Base-by-base conservation (phyloP, 805 yeast species). In the Metschnikowia reukaufii region DNA sequence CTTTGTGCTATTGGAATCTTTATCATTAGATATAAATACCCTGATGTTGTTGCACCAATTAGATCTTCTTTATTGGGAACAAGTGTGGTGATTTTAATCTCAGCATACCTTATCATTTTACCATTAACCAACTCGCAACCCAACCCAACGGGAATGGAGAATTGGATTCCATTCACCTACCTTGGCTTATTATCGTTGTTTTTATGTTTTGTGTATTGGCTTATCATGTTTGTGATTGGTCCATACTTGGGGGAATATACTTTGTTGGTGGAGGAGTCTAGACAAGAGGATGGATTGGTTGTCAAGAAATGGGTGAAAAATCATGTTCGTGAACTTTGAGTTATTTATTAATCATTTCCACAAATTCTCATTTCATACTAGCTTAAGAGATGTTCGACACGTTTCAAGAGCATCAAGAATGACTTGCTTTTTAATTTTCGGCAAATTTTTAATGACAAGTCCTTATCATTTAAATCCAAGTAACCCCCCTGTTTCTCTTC, bases 1-100 rank as follows among this genome's bases (percentile, higher is more conserved):
- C 61, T 82, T 15, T 73, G 78, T 1, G 80, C 84, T 0, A 49
- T 78, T 7, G 91, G 90, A 0, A 58, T 84, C 0, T 75, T 83
- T 37, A 67, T 84, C 9, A 61, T 82, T 16, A 68, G 88, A 49
- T 65, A 52, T 27, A 67, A 81, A 43, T 70, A 76, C 41, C 81
- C 82, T 0, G 73, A 70, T 1, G 60, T 73, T 17, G 63, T 51
- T 20, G 79, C 87, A 0, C 75, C 81, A 2, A 78, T 83, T 10
- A 70, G 76, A 44, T 77, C 87, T 0, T 68, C 77, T 2, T 49
- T 67, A 2, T 8, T 74, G 0, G 86, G 86, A 1, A 77, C 82
- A 0, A 37, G 59, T 0, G 65, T 77, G 32, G 71, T 81, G 40
- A 58, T 80, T 0, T 1, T 73, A 1, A 69, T 82, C 13, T 72